These are phyloP conservation scores for Plantago lanceolata DNA, from an alignment of 305 asterid genomes.

Conservation along the genomic window DNA sequence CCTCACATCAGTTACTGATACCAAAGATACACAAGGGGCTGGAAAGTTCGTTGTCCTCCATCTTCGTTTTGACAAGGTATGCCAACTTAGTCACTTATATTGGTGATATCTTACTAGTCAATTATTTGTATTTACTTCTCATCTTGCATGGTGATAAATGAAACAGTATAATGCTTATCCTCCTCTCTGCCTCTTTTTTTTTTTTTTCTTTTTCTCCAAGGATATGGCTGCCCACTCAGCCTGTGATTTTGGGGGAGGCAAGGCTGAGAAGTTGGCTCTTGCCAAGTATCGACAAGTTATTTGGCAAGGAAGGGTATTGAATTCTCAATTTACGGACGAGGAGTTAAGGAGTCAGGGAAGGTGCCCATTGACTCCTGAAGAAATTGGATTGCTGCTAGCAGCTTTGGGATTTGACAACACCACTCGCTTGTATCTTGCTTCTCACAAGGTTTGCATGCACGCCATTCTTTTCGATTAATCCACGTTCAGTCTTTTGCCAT, in stretches of 20 bases:
- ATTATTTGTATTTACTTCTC: background rate
- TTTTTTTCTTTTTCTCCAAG: conserved; percentile 35
- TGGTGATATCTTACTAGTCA: background rate
- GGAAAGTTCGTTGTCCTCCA: conserved; percentile 89
- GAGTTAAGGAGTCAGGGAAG: conserved; percentile 92
- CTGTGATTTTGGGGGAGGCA: conserved; percentile 98
- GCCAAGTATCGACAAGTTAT: conserved; percentile 92
- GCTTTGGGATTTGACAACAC: conserved; percentile 86
- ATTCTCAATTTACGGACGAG: conserved; percentile 92
- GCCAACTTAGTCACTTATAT: conserved; percentile 19
- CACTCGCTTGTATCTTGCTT: conserved; percentile 87
- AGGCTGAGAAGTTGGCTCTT: conserved; percentile 86
- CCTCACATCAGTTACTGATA: conserved; percentile 37
- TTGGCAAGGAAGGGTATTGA: conserved; percentile 96
- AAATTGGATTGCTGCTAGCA: conserved; percentile 86
- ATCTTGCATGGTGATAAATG: background rate
- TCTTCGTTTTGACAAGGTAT: conserved; percentile 95
- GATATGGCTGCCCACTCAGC: conserved; percentile 99
- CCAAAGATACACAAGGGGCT: conserved; percentile 36
- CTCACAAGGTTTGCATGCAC: conserved; percentile 65
- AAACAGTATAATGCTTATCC: too few relatives aligned
- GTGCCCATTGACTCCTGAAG: conserved; percentile 96
- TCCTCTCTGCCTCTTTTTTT: background rate
- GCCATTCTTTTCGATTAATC: conserved; percentile 5
- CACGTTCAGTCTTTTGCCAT: conserved; percentile 7